Base-by-base conservation (phyloP, 2,329 filamentous ascomycete species). In the Setomelanomma holmii region DNA sequence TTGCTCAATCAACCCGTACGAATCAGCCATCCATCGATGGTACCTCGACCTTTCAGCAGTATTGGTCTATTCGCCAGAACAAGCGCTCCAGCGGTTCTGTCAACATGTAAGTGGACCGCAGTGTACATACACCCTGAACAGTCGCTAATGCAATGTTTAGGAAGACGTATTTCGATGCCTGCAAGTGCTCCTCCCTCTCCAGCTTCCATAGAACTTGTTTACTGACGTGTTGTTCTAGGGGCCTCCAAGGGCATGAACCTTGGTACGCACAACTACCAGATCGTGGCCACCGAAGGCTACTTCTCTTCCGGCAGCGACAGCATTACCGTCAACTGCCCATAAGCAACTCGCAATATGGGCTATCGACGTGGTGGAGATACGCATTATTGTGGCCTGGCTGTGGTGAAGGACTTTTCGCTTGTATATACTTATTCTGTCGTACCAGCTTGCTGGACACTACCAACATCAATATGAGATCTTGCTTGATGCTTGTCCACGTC, bases 251-350 rank as follows among this genome's bases (percentile, higher is more conserved):
- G 70, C 43, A 64, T 73, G 64, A 60, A 51, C 6, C 58, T 73
- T 5, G 70, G 70, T 19, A 55, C 36, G 20, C 66, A 71, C 57
- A 64, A 73, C 57, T 73, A 73, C 61, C 67, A 71, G 61, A 82
- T 84, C 52, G 74, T 84, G 22, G 81, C 82, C 17, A 80, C 79
- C 1, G 82, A 84, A 73, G 82, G 81, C 2, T 84, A 83, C 71
- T 74, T 76, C 63, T 81, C 79, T 67, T 75, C 71, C 51, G 82
- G 82, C 0, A 76, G 68, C 40, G 73, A 81, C 12, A 67, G 63
- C 41, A 82, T 84, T 61, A 82, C 76, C 51, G 80, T 83, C 43
- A 60, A 64, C 54, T 66, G 63, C 56, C 57, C 62, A 38, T 67
- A 64, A 63, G 43, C 33, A 24, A 21, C 10, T 30, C 14, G n/a